Base-by-base conservation (phyloP, 1,284 basidiomycete genomes). In the Pseudozyma tsukubaensis region DNA sequence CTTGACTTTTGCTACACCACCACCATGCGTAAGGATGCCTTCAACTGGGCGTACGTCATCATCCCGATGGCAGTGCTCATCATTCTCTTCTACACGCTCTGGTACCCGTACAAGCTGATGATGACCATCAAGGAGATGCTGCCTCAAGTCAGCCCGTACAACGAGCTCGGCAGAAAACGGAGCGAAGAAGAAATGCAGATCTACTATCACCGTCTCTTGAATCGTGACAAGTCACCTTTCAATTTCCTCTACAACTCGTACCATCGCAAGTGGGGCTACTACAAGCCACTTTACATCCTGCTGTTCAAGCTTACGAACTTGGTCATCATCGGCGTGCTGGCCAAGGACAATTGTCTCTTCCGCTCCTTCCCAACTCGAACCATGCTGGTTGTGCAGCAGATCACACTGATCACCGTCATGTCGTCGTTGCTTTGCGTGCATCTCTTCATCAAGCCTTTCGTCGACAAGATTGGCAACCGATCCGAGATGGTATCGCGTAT, bases 391-490 rank as follows among this genome's bases (percentile, higher is more conserved):
- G 86, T 89, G 50, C 89, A 91, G 13, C 91, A 93, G 79, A 86
- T 88, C 32, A 81, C 91, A n/a, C 87, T 92, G 18, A 85, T 92
- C 18, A 76, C 87, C 14, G 87, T 89, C 34, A 90, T 90, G 78
- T 75, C 89, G 12, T 84, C 87, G 12, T 91, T 91, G 80, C 91
- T 92, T 74, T 68, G 44, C 14, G 24, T 70, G 4, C 72, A 75
- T 48, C 51, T 90, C 71, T 74, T 88, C 47, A 86, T 89, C 56
- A 87, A 87, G 2, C 91, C 91, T 0, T 92, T 92, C 81, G 82
- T 90, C 65, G 89, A 92, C 80, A 89, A 90, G 34, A 88, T 91
- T 61, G 89, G 89, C 84, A 93, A 93, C 81, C 90, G 91, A 2
- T 90, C 89, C 79, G 91, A 92, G 87, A 91, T 90, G 89, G 88